Evolutionary conservation across 352 stramenopile species (phyloP).

Genomic region (Pythium brachiatum): DNA sequence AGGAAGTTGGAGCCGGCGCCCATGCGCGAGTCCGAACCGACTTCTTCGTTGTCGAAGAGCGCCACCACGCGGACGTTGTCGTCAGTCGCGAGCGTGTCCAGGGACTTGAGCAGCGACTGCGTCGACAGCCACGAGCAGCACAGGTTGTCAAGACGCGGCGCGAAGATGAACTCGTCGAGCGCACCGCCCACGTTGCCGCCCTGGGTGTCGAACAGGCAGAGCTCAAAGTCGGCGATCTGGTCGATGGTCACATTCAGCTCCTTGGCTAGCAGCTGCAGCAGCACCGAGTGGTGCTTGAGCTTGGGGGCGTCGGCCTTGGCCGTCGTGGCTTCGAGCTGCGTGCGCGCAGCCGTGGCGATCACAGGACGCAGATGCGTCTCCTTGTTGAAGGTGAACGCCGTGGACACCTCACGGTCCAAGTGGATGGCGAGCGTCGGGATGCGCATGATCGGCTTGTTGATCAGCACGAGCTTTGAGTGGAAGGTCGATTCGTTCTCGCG

Average conservation of each 20-base stretch:
- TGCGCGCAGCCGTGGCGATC: slow-evolving; percentile 78
- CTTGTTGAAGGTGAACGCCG: slow-evolving; percentile 95
- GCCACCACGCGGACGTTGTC: slow-evolving; percentile 90
- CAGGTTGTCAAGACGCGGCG: slow-evolving; percentile 96
- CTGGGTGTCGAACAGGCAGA: slow-evolving; percentile 96
- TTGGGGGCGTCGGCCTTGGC: slow-evolving; percentile 47
- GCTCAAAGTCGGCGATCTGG: slow-evolving; percentile 96
- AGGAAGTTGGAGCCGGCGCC: slow-evolving; percentile 84
- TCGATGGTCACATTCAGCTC: slow-evolving; percentile 81
- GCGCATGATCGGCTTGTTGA: slow-evolving; percentile 93
- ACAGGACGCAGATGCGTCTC: slow-evolving; percentile 96
- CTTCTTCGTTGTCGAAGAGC: slow-evolving; percentile 99
- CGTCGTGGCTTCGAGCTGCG: slow-evolving; percentile 80
- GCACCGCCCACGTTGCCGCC: slow-evolving; percentile 89
- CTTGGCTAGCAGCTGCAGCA: slow-evolving; percentile 92
- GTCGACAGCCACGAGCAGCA: slow-evolving; percentile 94
- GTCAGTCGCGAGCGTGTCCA: slow-evolving; percentile 65
- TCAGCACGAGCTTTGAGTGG: slow-evolving; percentile 85
- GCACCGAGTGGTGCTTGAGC: slow-evolving; percentile 89
- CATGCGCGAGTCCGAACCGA: slow-evolving; percentile 89
- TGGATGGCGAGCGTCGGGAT: slow-evolving; percentile 98
- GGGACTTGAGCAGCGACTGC: slow-evolving; percentile 80
- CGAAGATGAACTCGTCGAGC: slow-evolving; percentile 96
- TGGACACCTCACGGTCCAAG: slow-evolving; percentile 88
- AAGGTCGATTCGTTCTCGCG: slow-evolving; percentile 72